A percentile compares a stretch with the other conserved stretches of the same genome.
Conservation (phyloP, 2,329 filamentous ascomycete species). For the Elsinoe fawcettii region DNA sequence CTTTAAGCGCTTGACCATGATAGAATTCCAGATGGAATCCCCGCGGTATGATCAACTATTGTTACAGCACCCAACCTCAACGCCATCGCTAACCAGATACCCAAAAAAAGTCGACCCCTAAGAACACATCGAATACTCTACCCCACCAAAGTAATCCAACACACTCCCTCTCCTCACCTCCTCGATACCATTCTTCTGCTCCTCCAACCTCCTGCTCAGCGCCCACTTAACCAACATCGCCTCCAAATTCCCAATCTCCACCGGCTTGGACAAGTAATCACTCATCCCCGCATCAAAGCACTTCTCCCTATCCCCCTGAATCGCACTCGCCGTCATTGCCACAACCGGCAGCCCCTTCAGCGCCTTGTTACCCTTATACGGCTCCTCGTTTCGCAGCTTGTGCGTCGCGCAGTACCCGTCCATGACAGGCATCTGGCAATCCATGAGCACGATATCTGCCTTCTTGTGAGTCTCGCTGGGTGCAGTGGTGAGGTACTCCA, state of each 20-base stretch:
- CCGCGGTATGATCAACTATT: not conserved
- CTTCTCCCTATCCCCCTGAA: constrained; percentile 19
- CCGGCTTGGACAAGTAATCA: constrained; percentile 18
- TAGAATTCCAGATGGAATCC: too few species aligned
- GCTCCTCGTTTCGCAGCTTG: constrained; percentile 14
- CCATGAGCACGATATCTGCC: constrained; percentile 16
- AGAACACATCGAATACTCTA: not conserved
- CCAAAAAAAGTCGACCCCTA: not conserved
- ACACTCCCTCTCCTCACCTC: not conserved
- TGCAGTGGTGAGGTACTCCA: constrained; percentile 7
- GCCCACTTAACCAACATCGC: constrained; percentile 15
- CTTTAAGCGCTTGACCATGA: too few species aligned
- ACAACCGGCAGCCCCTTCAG: constrained; percentile 17
- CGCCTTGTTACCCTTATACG: not conserved
- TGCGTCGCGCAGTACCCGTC: constrained; percentile 19
- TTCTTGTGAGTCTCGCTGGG: not conserved
- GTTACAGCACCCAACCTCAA: not conserved
- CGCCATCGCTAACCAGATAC: constrained; percentile 4
- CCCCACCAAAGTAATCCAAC: constrained; percentile 1
- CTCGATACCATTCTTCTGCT: not conserved
- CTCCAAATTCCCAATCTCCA: constrained; percentile 12
- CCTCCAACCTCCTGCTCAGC: constrained; percentile 4
- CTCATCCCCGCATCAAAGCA: constrained; percentile 19
- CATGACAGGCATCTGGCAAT: constrained; percentile 18
- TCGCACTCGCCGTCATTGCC: constrained; percentile 19